These are phyloP conservation scores for Globisporangium emineosum DNA, from an alignment of 352 stramenopile genomes.

Conservation along the genomic window DNA sequence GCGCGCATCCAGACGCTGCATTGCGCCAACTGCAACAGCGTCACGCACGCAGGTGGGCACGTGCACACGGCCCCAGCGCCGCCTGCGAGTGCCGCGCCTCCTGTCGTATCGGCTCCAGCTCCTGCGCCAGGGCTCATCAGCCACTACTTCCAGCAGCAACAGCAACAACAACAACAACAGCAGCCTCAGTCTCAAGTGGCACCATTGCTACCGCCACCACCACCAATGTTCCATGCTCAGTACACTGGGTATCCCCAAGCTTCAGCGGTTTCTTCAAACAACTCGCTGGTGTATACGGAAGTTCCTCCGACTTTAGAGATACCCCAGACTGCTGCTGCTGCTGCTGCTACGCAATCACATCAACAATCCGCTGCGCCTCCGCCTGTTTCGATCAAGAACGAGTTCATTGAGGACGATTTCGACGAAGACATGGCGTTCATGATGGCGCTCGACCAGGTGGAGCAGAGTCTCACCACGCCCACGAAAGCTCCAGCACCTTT, in stretches of 20 bases:
- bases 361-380: background rate
- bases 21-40: slow-evolving; percentile 15
- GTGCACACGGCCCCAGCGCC: background rate
- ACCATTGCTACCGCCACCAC: background rate
- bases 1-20: slow-evolving; percentile 46
- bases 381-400: slow-evolving; percentile 21
- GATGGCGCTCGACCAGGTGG: slow-evolving; percentile 61
- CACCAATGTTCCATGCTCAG: background rate
- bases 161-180: background rate
- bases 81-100: background rate
- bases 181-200: background rate
- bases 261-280: background rate
- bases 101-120: background rate
- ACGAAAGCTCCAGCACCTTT: slow-evolving; percentile 19
- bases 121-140: background rate
- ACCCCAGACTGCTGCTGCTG: background rate
- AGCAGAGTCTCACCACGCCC: slow-evolving; percentile 37
- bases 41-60: slow-evolving; percentile 7
- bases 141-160: slow-evolving; percentile 7
- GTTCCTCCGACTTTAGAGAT: background rate
- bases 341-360: no score
- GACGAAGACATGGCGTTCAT: slow-evolving; percentile 69
- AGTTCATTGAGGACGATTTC: slow-evolving; percentile 61
- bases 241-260: background rate
- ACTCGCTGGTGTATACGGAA: background rate